phyloP scores from a whole-genome alignment of 2,329 filamentous ascomycete genomes.

The Cladophialophora carrionii region DNA sequence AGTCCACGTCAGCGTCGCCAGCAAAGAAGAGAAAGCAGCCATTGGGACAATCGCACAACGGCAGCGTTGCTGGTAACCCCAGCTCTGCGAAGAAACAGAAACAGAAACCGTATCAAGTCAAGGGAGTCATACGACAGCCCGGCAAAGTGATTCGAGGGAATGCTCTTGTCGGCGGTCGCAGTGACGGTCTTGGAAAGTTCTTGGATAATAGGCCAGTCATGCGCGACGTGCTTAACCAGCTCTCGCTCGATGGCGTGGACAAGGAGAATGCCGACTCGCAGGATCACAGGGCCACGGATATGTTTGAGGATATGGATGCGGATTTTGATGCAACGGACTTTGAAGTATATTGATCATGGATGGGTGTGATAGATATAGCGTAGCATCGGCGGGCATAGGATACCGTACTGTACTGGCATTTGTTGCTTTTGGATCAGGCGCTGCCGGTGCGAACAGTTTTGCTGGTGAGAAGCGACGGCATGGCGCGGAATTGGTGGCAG shows the following conservation, averaged over 20 bases:
- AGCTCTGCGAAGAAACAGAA: constrained; percentile 44
- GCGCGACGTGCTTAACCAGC: constrained; percentile 76
- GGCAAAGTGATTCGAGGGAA: constrained; percentile 64
- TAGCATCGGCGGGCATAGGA: background rate
- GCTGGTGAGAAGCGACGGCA: background rate
- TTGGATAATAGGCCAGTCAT: constrained; percentile 70
- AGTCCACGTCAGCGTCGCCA: background rate
- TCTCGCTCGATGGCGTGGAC: constrained; percentile 29
- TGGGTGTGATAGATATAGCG: background rate
- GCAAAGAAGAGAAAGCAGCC: constrained; percentile 10
- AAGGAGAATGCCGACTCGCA: constrained; percentile 24
- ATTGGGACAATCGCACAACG: constrained; percentile 6
- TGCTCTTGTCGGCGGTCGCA: constrained; percentile 41
- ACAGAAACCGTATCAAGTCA: constrained; percentile 41
- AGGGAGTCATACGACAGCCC: constrained; percentile 46
- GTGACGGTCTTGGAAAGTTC: constrained; percentile 51
- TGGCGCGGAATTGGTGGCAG: background rate
- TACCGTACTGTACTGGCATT: background rate
- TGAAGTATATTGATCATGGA: constrained; percentile 11
- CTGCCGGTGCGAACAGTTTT: background rate
- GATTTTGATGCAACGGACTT: constrained; percentile 29
- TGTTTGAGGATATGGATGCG: constrained; percentile 30
- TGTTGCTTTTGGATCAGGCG: constrained; percentile 1
- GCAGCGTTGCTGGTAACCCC: constrained; percentile 36
- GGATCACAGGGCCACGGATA: constrained; percentile 4